phyloP scores from a whole-genome alignment of 257 asterid genomes.

The Solanum sejunctum region DNA sequence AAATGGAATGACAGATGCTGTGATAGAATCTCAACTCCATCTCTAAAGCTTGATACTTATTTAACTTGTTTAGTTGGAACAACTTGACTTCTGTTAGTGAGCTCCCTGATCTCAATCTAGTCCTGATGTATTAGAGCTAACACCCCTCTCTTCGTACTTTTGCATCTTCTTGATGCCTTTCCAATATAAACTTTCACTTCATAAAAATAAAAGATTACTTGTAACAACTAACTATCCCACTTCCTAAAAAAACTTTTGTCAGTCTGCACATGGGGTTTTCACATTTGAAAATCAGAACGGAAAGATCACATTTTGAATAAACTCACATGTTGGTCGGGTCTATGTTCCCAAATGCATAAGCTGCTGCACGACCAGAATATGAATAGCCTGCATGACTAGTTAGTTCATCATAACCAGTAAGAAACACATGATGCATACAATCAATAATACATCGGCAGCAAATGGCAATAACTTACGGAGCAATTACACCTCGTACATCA shows the following conservation, averaged over 20 bases:
- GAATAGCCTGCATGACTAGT: slow-evolving; percentile 99
- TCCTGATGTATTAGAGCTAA: background rate
- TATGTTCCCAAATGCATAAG: slow-evolving; percentile 92
- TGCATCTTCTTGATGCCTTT: background rate
- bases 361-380: slow-evolving; percentile 96
- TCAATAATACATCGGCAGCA: background rate
- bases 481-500: slow-evolving; percentile 91
- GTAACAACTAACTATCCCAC: background rate
- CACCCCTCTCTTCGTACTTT: background rate
- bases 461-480: slow-evolving; percentile 59
- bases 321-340: slow-evolving; percentile 69
- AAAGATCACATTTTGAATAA: background rate
- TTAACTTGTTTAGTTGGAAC: background rate
- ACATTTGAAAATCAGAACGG: background rate
- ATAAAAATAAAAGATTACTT: background rate
- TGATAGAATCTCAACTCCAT: background rate
- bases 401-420: slow-evolving; percentile 12
- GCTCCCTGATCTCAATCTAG: background rate
- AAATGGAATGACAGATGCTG: background rate
- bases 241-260: background rate
- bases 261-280: background rate
- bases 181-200: background rate
- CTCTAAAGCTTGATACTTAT: background rate
- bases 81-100: background rate
- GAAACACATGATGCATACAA: background rate